Percentiles rank a stretch among this genome's conserved stretches.
These are phyloP conservation scores for Ammopiptanthus mongolicus DNA, from an alignment of 306 rosid species.

Conservation along the genomic window DNA sequence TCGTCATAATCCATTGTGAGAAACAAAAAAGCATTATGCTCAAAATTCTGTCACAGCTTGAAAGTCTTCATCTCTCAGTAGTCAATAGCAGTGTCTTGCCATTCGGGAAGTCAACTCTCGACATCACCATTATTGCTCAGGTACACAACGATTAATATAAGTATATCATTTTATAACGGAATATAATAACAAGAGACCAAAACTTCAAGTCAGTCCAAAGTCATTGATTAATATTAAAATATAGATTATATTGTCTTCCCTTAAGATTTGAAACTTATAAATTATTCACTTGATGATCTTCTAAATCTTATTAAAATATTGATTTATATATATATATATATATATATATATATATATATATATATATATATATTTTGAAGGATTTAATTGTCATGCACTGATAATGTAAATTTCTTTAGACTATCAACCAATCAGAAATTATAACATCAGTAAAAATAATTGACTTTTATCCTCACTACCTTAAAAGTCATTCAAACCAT, in stretches of 20 bases:
- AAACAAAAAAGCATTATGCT: slow-evolving; percentile 23
- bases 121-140: slow-evolving; percentile 37
- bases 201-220: neutral
- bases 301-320: neutral
- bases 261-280: neutral
- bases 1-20: slow-evolving; percentile 29
- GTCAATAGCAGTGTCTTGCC: slow-evolving; percentile 29
- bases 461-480: no score
- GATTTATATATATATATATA: no score
- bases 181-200: neutral
- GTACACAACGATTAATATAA: neutral
- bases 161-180: neutral
- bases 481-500: no score
- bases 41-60: slow-evolving; percentile 27
- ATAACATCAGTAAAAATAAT: no score
- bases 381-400: no score
- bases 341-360: no score
- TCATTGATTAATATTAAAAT: neutral
- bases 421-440: no score
- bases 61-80: slow-evolving; percentile 25
- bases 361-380: no score
- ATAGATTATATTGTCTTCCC: neutral
- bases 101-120: slow-evolving; percentile 28
- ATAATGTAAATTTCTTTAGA: no score
- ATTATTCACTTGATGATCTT: neutral